A percentile compares a stretch with the other conserved stretches of the same genome.
These are phyloP conservation scores for Colletotrichum kahawae DNA, from an alignment of 2,329 filamentous ascomycete species.

Conservation along the genomic window DNA sequence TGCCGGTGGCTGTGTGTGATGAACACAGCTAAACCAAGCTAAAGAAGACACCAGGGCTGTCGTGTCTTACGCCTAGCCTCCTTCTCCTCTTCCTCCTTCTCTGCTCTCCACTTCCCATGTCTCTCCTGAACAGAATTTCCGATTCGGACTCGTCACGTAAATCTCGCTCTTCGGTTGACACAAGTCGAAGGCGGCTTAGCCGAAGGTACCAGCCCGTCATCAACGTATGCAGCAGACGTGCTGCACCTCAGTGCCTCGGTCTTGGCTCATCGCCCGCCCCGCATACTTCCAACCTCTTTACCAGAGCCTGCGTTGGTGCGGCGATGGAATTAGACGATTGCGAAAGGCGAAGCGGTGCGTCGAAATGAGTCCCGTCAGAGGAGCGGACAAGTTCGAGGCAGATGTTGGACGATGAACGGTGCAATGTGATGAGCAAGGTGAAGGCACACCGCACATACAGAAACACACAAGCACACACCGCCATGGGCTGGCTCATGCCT, in stretches of 20 bases:
- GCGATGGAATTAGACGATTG: not conserved
- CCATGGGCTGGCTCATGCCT: not conserved
- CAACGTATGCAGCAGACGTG: not conserved
- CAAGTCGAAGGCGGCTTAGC: not conserved
- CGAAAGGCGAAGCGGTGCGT: not conserved
- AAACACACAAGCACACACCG: slow-evolving; percentile 3
- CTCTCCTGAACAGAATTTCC: not conserved
- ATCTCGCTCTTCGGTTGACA: no score
- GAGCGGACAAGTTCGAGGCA: not conserved
- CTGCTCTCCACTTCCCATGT: not conserved
- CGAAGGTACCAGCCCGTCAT: not conserved
- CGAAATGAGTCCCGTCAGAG: not conserved
- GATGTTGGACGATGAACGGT: not conserved
- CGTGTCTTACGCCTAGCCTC: not conserved
- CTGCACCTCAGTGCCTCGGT: not conserved
- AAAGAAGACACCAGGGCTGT: not conserved
- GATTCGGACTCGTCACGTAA: not conserved
- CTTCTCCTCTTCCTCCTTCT: not conserved
- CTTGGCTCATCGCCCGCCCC: not conserved
- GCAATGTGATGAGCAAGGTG: not conserved
- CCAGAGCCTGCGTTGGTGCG: not conserved
- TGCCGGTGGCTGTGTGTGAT: not conserved
- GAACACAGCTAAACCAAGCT: not conserved
- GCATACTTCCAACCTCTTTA: not conserved
- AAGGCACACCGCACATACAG: not conserved